Base-by-base conservation (phyloP, 768 basidiomycete genomes). In the Leucogyrophana mollusca region DNA sequence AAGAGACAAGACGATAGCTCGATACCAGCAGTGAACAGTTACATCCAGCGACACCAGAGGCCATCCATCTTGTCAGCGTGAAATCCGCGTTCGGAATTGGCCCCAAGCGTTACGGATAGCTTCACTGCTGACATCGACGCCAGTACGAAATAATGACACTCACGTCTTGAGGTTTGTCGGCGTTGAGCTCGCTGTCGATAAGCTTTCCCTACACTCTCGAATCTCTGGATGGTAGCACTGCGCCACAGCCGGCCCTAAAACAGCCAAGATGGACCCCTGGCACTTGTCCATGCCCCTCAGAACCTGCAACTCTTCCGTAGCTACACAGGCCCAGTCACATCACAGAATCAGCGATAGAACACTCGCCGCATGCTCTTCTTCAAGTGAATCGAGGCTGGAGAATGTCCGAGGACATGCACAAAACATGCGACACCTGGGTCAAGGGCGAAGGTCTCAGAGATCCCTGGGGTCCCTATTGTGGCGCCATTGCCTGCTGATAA, bases 51-150 rank as follows among this genome's bases (percentile, higher is more conserved):
- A 3, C 27, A 16, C 33, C 30, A 36, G n/a, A n/a, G 33, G 40
- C 54, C 72, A 85, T 84, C 83, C 83, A 83, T 62, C 77, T 32
- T 44, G 18, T 11, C 27, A 17, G 25, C 38, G 36, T 20, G 33
- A 33, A 43, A 22, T 34, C 17, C 17, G 10, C 38, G 30, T 42
- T 40, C 10, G 3, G 32, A 49, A 46, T 43, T 4, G 14, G 23
- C 18, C 24, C n/a, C 18, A 20, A 13, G 5, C 21, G 25, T 35
- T 42, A 16, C 33, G 25, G 25, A 17, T 11, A 9, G 45, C 16
- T 27, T 25, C 39, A 35, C 25, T 14, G 2, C 17, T 21, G 34
- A 9, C 13, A 22, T 24, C 1, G 46, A 13, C 27, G 13, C 13
- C n/a, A 11, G 23, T 5, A 6, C n/a, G 43, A 41, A 48, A 52